Conservation (phyloP, 345 rosid species). For the Clausena lansium region DNA sequence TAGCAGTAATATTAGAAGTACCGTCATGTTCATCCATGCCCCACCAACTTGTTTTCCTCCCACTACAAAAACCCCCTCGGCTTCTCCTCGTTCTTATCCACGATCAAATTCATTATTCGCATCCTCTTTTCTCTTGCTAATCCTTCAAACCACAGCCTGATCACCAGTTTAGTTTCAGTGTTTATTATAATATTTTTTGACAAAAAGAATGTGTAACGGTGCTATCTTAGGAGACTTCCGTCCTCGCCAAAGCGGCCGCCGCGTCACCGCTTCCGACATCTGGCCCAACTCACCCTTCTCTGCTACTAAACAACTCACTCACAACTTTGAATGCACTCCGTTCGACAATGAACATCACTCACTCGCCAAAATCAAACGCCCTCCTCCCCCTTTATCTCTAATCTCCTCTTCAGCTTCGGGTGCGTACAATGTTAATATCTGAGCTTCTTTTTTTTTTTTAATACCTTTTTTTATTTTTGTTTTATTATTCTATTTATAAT, state of each 20-base stretch:
- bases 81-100: not conserved
- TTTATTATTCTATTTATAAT: not conserved
- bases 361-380: constrained; percentile 17
- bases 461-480: not conserved
- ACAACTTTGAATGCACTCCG: constrained; percentile 20
- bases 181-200: no score
- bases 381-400: not conserved
- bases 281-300: constrained; percentile 49
- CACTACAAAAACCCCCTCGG: not conserved
- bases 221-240: constrained; percentile 54
- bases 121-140: no score
- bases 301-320: constrained; percentile 8
- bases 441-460: no score
- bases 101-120: no score
- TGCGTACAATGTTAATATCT: constrained; percentile 20
- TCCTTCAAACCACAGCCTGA: no score
- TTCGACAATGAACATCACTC: not conserved
- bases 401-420: constrained; percentile 25
- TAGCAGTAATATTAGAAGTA: not conserved
- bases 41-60: not conserved
- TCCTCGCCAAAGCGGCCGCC: constrained; percentile 34
- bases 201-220: constrained; percentile 60
- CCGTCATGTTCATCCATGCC: not conserved
- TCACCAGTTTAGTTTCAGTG: no score
- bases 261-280: constrained; percentile 41